Evolutionary conservation across 176 grass and related monocot genomes (phyloP).

Genomic region (Zoysia japonica): DNA sequence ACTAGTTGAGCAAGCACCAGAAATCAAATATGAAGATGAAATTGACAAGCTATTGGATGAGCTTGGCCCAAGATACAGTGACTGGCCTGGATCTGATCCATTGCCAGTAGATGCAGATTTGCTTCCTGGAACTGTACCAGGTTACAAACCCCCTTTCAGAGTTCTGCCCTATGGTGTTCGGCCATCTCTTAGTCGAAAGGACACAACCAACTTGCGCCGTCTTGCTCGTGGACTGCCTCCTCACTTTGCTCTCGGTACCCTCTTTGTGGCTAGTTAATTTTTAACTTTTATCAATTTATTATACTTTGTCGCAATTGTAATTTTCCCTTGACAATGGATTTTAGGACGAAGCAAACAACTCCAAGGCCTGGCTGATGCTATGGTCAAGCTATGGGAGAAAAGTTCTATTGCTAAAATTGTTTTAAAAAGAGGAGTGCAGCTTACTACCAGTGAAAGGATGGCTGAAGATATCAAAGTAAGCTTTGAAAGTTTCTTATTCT

Average conservation of each 20-base stretch:
- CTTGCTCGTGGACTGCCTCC: constrained; percentile 81
- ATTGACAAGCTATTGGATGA: constrained; percentile 84
- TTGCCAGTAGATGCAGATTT: constrained; percentile 93
- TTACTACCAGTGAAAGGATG: constrained; percentile 96
- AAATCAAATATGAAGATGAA: constrained; percentile 85
- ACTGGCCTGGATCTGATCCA: constrained; percentile 78
- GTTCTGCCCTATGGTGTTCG: constrained; percentile 81
- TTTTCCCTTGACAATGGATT: constrained; percentile 10
- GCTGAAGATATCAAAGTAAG: constrained; percentile 93
- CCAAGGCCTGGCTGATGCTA: constrained; percentile 82
- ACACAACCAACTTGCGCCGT: constrained; percentile 71
- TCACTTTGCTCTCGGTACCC: constrained; percentile 89
- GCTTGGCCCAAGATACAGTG: constrained; percentile 76
- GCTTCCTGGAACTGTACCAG: constrained; percentile 62
- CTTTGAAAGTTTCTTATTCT: constrained; percentile 18
- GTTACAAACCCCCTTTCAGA: constrained; percentile 81
- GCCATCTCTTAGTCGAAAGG: constrained; percentile 58
- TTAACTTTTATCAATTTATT: constrained; percentile 6
- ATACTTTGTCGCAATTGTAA: constrained; percentile 7
- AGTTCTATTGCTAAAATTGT: constrained; percentile 88
- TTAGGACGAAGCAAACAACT: constrained; percentile 90
- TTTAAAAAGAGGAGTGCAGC: constrained; percentile 89
- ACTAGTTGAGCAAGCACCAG: constrained; percentile 36
- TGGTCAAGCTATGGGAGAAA: constrained; percentile 92
- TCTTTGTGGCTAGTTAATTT: constrained; percentile 29